Evolutionary conservation across 345 rosid species (phyloP).

Genomic region (Zanthoxylum bungeanum): DNA sequence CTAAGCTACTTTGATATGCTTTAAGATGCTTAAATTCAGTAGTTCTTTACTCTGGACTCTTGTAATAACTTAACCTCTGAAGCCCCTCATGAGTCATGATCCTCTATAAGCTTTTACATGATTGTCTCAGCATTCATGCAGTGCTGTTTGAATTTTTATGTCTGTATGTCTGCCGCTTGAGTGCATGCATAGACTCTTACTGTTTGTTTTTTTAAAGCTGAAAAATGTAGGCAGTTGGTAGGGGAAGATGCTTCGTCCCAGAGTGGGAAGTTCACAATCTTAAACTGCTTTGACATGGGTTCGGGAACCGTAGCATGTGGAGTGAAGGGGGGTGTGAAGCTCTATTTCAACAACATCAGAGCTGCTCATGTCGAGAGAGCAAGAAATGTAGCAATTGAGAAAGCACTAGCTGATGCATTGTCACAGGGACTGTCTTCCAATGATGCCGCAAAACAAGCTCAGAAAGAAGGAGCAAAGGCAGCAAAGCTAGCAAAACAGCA

Average conservation of each 20-base stretch:
- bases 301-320: constrained; percentile 76
- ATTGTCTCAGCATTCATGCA: not conserved
- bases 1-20: not conserved
- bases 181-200: not conserved
- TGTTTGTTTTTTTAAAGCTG: constrained; percentile 44
- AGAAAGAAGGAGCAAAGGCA: constrained; percentile 75
- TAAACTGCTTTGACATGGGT: constrained; percentile 91
- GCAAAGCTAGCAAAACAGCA: constrained; percentile 72
- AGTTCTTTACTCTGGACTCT: not conserved
- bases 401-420: constrained; percentile 57
- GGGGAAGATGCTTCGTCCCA: constrained; percentile 81
- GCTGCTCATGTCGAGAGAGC: constrained; percentile 76
- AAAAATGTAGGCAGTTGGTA: constrained; percentile 76
- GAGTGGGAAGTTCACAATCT: constrained; percentile 83
- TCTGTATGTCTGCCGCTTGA: not conserved
- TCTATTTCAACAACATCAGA: constrained; percentile 79
- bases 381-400: constrained; percentile 59
- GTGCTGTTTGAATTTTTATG: not conserved
- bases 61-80: not conserved
- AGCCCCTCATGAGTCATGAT: not conserved
- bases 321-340: constrained; percentile 87
- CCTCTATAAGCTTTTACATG: not conserved
- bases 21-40: not conserved
- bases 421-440: constrained; percentile 54
- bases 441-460: constrained; percentile 74